Base-by-base conservation (phyloP, 768 basidiomycete genomes). In the Amanita exitialis region DNA sequence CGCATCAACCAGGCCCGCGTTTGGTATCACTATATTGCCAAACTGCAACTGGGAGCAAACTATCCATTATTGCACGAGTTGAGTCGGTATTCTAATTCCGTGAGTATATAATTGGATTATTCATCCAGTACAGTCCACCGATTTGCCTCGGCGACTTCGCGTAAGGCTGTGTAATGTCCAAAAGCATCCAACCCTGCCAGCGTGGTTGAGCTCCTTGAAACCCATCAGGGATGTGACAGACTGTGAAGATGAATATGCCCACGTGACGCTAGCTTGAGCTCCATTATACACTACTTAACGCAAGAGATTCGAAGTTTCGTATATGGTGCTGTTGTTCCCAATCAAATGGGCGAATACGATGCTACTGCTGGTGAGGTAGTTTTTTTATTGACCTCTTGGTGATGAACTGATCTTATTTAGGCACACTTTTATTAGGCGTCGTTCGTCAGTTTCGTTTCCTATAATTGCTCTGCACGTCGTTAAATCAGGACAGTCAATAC, bases 401-500 rank as follows among this genome's bases (percentile, higher is more conserved):
- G 7, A 28, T 9, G 16, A 43, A 30, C 18, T 41, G 9, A 41
- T 10, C 18, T 18, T 23, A 12, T 12, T 28, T 27, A 44, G 43
- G 43, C 43, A 15, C 28, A 1, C 27, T 44, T 7, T 18, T 44
- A 10, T 16, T 44, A 28, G 43, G 43, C 28, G 7, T 44, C 6
- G n/a, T 44, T 44, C 43, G 43, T 44, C 15, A 44, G 43, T 44
- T 27, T 16, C 16, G 13, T n/a, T 16, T 18, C 25, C 15, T 30
- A 30, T 7, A 0, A 12, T 21, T n/a, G 39, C n/a, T 10, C 6
- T 0, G 25, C n/a, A 28, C 15, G n/a, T 27, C 8, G 4, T 8
- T 44, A 15, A 44, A 16, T 28, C n/a, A 28, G n/a, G 43, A 8
- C 15, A 53, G 52, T 53, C 36, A 53, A 53, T n/a, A 53, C 52